Conservation (phyloP, 2,329 filamentous ascomycete species). For the Davidsoniella eucalypti region DNA sequence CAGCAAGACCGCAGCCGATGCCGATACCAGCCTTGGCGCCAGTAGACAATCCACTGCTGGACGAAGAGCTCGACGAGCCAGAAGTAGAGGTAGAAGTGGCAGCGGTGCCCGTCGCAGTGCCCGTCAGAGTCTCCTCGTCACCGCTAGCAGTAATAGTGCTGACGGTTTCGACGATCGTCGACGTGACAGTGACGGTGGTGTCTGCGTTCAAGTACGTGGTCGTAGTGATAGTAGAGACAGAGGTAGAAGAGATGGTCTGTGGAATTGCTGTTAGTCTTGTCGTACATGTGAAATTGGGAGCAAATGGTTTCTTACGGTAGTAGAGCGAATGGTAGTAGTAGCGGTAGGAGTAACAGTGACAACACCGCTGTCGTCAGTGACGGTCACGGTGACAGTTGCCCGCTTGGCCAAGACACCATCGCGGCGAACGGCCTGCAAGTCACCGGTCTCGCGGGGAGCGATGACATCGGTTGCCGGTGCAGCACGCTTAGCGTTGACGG, state of each 20-base stretch:
- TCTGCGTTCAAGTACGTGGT: conserved; percentile 19
- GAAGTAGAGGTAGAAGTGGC: conserved; percentile 15
- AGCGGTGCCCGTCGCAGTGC: conserved; percentile 19
- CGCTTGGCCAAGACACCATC: conserved; percentile 5
- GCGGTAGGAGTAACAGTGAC: conserved; percentile 16
- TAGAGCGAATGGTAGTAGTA: conserved; percentile 10
- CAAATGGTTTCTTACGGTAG: not conserved
- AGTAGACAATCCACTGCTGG: conserved; percentile 21
- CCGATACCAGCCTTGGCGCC: conserved; percentile 30
- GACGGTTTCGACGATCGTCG: conserved; percentile 18
- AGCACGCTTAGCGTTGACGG: conserved; percentile 21
- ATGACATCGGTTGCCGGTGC: conserved; percentile 12
- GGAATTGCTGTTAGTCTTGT: not conserved
- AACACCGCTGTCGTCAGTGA: conserved; percentile 18
- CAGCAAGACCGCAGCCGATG: conserved; percentile 23
- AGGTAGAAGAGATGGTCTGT: conserved; percentile 15
- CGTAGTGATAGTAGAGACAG: conserved; percentile 16
- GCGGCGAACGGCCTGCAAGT: conserved; percentile 6
- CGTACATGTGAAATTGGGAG: not conserved
- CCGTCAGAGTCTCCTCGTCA: conserved; percentile 21
- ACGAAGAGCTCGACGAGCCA: conserved; percentile 16
- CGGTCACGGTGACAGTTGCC: conserved; percentile 18
- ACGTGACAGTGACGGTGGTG: conserved; percentile 24
- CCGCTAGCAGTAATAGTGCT: conserved; percentile 20
- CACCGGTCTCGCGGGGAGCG: conserved; percentile 17